Evolutionary conservation across 129 eudicot genomes (phyloP).

Genomic region (Flaveria ramosissima): DNA sequence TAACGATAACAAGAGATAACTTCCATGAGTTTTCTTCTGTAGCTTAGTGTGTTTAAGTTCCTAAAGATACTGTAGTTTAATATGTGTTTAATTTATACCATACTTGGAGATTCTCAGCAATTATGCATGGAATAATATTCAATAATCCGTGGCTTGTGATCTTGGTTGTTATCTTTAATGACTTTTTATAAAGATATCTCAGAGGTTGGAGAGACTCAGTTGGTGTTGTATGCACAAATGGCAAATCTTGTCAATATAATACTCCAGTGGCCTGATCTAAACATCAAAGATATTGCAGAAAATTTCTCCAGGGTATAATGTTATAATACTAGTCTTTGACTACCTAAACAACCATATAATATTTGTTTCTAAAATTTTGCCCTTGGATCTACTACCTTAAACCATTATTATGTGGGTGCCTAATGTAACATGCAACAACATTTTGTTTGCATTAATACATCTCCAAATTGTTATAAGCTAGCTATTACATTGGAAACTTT

Average conservation of each 20-base stretch:
- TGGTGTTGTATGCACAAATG: constrained; percentile 93
- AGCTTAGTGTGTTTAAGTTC: too few relatives aligned
- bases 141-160: not conserved
- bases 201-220: constrained; percentile 67
- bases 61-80: too few relatives aligned
- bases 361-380: not conserved
- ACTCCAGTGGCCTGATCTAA: constrained; percentile 75
- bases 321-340: constrained; percentile 13
- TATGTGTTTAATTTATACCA: too few relatives aligned
- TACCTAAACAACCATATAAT: constrained; percentile 7
- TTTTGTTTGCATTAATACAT: not conserved
- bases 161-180: constrained; percentile 40
- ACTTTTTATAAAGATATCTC: constrained; percentile 56
- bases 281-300: constrained; percentile 81
- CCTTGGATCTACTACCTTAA: constrained; percentile 4
- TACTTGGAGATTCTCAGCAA: too few relatives aligned
- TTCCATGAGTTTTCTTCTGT: too few relatives aligned
- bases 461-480: not conserved
- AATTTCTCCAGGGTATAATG: constrained; percentile 78
- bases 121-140: too few relatives aligned
- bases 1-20: too few relatives aligned
- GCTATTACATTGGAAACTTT: not conserved
- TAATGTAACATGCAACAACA: not conserved
- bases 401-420: not conserved
- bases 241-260: constrained; percentile 83